Evolutionary conservation across 345 rosid species (phyloP).

Genomic region (Jatropha curcas): DNA sequence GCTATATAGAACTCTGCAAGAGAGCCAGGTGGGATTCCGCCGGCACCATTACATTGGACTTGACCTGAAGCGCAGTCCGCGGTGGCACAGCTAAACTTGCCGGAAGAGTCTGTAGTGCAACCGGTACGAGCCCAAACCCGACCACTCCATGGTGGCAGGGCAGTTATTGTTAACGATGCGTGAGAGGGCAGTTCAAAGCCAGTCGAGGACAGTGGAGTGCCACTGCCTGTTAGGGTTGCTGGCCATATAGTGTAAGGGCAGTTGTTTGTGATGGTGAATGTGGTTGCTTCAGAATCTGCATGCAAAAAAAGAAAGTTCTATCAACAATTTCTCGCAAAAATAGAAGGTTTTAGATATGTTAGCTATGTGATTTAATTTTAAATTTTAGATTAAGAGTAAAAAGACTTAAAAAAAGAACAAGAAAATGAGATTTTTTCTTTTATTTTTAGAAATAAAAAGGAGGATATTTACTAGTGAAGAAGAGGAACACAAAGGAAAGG

Average conservation of each 20-base stretch:
- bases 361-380: no score
- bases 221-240: conserved; percentile 22
- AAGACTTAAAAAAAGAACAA: neutral
- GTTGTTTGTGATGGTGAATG: conserved; percentile 48
- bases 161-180: conserved; percentile 19
- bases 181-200: conserved; percentile 52
- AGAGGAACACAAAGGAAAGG: neutral
- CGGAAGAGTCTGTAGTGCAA: conserved; percentile 37
- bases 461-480: neutral
- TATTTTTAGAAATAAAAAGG: no score
- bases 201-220: conserved; percentile 32
- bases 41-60: conserved; percentile 37
- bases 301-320: no score
- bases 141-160: conserved; percentile 41
- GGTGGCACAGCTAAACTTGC: conserved; percentile 39
- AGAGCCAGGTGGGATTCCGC: conserved; percentile 38
- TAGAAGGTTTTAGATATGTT: no score
- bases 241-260: conserved; percentile 59
- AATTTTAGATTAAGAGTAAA: neutral
- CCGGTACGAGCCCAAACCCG: conserved; percentile 51
- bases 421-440: no score
- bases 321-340: no score
- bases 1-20: conserved; percentile 43
- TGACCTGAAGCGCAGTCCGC: conserved; percentile 57
- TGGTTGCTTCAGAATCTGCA: conserved; percentile 27